phyloP scores from a whole-genome alignment of 2,329 filamentous ascomycete species.

The Fusarium denticulatum region DNA sequence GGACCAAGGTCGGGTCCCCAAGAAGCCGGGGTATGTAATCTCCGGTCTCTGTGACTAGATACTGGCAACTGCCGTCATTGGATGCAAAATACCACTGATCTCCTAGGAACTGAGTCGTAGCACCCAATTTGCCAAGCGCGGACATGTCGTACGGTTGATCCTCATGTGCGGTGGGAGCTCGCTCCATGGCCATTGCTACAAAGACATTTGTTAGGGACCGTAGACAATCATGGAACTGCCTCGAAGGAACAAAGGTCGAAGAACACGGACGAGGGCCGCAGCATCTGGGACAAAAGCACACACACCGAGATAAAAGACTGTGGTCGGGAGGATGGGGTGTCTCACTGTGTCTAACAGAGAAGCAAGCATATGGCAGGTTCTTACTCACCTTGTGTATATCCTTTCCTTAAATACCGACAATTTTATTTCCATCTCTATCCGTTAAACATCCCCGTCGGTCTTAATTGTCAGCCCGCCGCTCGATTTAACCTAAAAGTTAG shows the following conservation, averaged over 20 bases:
- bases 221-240: not conserved
- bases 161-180: not conserved
- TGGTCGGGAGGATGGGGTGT: not conserved
- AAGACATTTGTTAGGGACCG: not conserved
- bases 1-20: not conserved
- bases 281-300: no score
- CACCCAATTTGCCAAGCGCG: not conserved
- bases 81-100: not conserved
- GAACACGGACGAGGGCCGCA: no score
- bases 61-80: not conserved
- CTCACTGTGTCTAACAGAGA: not conserved
- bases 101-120: not conserved
- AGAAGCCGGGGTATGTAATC: not conserved
- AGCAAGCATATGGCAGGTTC: not conserved
- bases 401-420: not conserved
- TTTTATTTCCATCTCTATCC: not conserved
- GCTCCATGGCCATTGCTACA: not conserved
- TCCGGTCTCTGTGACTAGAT: not conserved
- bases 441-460: not conserved
- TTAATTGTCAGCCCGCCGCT: no score
- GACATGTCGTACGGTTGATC: not conserved
- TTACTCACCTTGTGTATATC: not conserved
- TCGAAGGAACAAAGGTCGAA: not conserved
- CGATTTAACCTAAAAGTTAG: not conserved
- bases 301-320: not conserved